Conservation (phyloP, 495 filamentous ascomycete genomes). For the Astrothelium macrocarpum region DNA sequence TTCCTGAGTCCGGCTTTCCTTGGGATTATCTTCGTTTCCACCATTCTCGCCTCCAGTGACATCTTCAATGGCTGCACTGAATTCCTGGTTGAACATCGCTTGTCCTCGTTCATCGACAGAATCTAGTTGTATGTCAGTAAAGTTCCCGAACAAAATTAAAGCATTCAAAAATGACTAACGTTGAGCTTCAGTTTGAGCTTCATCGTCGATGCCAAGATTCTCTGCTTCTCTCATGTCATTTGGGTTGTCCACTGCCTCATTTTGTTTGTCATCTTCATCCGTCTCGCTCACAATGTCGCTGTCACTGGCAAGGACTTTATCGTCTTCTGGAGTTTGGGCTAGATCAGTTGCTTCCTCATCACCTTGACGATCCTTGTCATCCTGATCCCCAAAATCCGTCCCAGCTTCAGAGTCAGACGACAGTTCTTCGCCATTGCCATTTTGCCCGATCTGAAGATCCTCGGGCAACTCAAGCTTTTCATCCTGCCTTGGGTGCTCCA, state of each 20-base stretch:
- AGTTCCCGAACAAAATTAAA: neutral
- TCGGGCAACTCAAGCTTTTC: slow-evolving; percentile 56
- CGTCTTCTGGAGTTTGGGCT: slow-evolving; percentile 25
- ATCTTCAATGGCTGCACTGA: slow-evolving; percentile 18
- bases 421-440: slow-evolving; percentile 51
- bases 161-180: neutral
- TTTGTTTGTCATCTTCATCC: slow-evolving; percentile 28
- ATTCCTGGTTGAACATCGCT: slow-evolving; percentile 16
- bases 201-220: slow-evolving; percentile 12
- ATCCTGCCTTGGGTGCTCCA: slow-evolving; percentile 67
- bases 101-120: neutral
- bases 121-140: neutral
- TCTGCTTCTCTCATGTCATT: slow-evolving; percentile 31
- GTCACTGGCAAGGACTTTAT: neutral
- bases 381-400: slow-evolving; percentile 10
- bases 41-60: slow-evolving; percentile 14
- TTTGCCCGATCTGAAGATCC: slow-evolving; percentile 57
- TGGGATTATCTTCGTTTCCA: slow-evolving; percentile 6
- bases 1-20: neutral
- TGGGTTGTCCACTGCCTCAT: slow-evolving; percentile 35
- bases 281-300: neutral
- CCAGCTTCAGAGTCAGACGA: slow-evolving; percentile 37
- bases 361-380: neutral
- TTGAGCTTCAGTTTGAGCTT: slow-evolving; percentile 28
- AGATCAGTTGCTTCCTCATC: slow-evolving; percentile 46